These are phyloP conservation scores for Yueomyces sp. DNA, from an alignment of 805 yeast species.

Conservation along the genomic window DNA sequence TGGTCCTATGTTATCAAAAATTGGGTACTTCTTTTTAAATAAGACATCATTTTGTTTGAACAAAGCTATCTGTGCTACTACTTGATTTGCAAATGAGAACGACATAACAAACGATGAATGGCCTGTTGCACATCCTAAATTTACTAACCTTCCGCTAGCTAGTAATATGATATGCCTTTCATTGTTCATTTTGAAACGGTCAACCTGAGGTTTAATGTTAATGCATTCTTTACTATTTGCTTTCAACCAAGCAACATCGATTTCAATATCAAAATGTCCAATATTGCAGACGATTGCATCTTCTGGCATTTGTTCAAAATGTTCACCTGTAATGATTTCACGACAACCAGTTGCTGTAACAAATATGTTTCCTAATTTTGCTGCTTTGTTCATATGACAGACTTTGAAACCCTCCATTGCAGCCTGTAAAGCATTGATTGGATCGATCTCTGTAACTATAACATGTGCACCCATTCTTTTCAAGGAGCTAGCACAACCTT, in stretches of 20 bases:
- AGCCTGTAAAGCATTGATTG: conserved; percentile 98
- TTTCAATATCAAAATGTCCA: conserved; percentile 98
- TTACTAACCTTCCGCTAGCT: conserved; percentile 98
- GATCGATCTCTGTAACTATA: conserved; percentile 92
- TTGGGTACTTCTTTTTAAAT: conserved; percentile 72
- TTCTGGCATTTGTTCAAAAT: conserved; percentile 90
- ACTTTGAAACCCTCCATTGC: conserved; percentile 99
- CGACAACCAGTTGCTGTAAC: conserved; percentile 99
- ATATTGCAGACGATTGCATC: conserved; percentile 99
- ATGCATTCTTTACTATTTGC: conserved; percentile 84
- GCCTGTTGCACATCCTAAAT: conserved; percentile 99
- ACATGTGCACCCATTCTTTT: conserved; percentile 99
- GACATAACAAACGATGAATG: conserved; percentile 99
- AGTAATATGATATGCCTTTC: conserved; percentile 92
- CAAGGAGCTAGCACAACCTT: conserved; percentile 98
- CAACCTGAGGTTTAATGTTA: conserved; percentile 98
- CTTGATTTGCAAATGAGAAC: conserved; percentile 99
- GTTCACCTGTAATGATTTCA: conserved; percentile 85
- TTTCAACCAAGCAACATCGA: conserved; percentile 98
- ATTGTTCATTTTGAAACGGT: conserved; percentile 78
- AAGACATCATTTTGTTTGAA: conserved; percentile 74
- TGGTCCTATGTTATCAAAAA: conserved; percentile 86
- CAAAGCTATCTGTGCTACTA: conserved; percentile 94
- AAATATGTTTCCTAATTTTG: conserved; percentile 85
- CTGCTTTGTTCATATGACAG: conserved; percentile 87